Evolutionary conservation across 805 yeast species (phyloP).

Genomic region (Yamadazyma sp.): DNA sequence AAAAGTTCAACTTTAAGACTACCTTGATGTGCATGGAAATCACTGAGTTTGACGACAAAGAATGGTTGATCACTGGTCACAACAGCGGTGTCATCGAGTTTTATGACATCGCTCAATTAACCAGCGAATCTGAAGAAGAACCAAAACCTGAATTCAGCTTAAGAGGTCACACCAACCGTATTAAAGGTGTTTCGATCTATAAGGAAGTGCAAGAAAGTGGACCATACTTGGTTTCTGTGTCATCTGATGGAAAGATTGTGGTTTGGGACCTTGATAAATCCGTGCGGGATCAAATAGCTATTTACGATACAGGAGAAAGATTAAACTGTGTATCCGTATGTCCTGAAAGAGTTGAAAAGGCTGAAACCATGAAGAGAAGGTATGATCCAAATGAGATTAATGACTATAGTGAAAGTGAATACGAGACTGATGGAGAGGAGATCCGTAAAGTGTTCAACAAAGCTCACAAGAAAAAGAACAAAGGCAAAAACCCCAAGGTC

Average conservation of each 20-base stretch:
- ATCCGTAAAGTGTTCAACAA: conserved; percentile 57
- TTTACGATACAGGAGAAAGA: conserved; percentile 87
- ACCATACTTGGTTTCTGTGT: conserved; percentile 69
- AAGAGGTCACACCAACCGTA: conserved; percentile 81
- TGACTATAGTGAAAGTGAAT: conserved; percentile 60
- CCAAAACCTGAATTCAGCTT: conserved; percentile 55
- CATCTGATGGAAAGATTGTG: conserved; percentile 91
- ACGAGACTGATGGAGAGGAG: conserved; percentile 73
- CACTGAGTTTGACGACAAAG: conserved; percentile 43
- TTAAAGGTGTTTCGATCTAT: conserved; percentile 70
- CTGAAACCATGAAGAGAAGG: conserved; percentile 65
- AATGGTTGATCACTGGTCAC: conserved; percentile 65
- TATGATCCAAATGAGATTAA: conserved; percentile 29
- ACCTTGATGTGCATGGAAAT: conserved; percentile 71
- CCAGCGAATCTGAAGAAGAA: conserved; percentile 26
- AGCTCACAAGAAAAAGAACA: conserved; percentile 42
- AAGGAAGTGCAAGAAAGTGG: conserved; percentile 37
- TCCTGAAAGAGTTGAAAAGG: conserved; percentile 75
- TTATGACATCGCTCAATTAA: conserved; percentile 40
- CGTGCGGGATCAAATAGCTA: conserved; percentile 77
- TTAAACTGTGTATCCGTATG: conserved; percentile 80
- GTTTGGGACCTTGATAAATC: conserved; percentile 70
- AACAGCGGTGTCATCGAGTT: conserved; percentile 71
- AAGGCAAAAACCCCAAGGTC: conserved; percentile 32
- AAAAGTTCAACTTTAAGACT: conserved; percentile 50